Base-by-base conservation (phyloP, 2,329 filamentous ascomycete species). In the Allantophomopsis cytisporea region DNA sequence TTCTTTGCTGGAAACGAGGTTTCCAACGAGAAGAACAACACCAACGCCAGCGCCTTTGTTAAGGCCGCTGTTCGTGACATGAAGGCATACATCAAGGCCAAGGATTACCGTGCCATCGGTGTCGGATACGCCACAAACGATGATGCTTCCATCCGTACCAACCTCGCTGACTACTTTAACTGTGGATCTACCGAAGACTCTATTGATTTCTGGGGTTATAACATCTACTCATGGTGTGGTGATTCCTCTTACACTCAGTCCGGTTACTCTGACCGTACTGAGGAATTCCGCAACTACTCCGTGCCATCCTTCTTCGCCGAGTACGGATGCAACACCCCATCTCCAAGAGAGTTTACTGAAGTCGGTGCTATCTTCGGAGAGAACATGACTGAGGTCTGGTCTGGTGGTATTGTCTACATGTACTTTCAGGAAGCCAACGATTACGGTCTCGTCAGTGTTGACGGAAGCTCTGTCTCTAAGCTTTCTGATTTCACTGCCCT, bases 1-100 rank as follows among this genome's bases (percentile, higher is more conserved):
- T 98, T 96, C 80, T 96, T 98, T 60, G 89, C 88, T 50, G 91
- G 91, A 59, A 98, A 98, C 65, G 91, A 98, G 66, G 91, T 98
- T 45, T 81, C 86, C 52, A 94, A 95, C 70, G 73, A 79, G 54
- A 69, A 71, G 50, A 88, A 80, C 72, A 95, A 94, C 74, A 96
- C 89, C 38, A 66, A 73, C 45, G 85, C 89, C 38, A 91, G 85
- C 45, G 87, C 89, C 50, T 98, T 83, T 60, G 91, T 98, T 64
- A 98, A 96, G 76, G 91, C 89, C 45, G 88, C 91, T 46, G 87
- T 96, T 47, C 88, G 91, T 57, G 91, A 98, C 62, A 87, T 76
- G 65, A 98, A 98, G 78, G 69, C 76, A 45, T 91, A 96, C 69
- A 94, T 98, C 71, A 83, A 81, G 68, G 54, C 66, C 45, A 81